Base-by-base conservation (phyloP, 2,329 filamentous ascomycete genomes). In the Claviceps maximensis region DNA sequence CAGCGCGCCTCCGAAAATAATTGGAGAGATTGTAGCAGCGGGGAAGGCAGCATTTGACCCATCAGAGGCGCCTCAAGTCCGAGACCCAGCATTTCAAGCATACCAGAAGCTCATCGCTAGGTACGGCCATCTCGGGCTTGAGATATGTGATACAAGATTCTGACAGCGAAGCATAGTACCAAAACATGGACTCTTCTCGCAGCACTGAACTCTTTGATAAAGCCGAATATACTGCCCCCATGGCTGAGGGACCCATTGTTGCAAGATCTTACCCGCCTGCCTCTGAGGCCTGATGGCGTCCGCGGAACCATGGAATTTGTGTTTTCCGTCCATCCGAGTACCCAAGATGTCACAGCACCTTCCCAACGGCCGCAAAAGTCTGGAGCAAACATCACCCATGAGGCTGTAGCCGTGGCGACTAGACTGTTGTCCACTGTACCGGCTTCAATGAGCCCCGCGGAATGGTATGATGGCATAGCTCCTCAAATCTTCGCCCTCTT, bases 221-320 rank as follows among this genome's bases (percentile, higher is more conserved):
- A 84, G 55, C 82, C 83, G 12, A 74, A 75, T 53, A 65, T 74
- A 25, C 73, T 78, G 17, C 80, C 81, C 12, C 58, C 66, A 63
- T 85, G 80, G 80, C 70, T 87, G n/a, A 77, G 76, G 45, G 58
- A 72, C 19, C 73, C 73, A 44, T 62, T 87, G 1, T 71, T 83
- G 58, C 73, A 73, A 53, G 71, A 77, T 13, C 71, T 88, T 46
- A 80, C 82, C 1, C 63, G 73, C 13, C 61, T 87, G 10, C 84
- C 84, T 1, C 70, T 86, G 27, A 73, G 83, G 4, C 67, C 71
- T 2, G 75, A 80, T 56, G 84, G 84, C 19, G 81, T 88, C 15
- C 76, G 84, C 36, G 76, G 79, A 27, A 84, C 81, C 0, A 72
- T 87, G 56, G 84, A 87, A 61, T 87, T 87, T 61, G 73, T 88